Conservation (phyloP, 2,329 filamentous ascomycete species). For the Exserohilum rostratum region DNA sequence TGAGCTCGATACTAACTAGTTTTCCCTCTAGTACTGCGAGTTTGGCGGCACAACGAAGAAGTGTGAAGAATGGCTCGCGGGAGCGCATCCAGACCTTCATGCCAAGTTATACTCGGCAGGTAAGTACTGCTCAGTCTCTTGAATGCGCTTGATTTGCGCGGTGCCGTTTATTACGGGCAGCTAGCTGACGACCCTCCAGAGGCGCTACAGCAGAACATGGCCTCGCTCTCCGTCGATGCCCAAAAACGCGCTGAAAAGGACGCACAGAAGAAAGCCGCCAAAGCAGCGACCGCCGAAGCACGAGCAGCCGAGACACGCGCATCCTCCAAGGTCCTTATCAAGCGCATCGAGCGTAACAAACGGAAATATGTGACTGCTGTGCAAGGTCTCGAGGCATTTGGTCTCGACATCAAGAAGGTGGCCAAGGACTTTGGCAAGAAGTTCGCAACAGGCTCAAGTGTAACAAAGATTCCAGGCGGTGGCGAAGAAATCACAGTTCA, state of each 20-base stretch:
- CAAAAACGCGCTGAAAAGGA: constrained; percentile 96
- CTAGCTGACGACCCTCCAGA: constrained; percentile 33
- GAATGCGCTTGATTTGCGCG: not conserved
- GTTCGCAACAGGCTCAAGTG: constrained; percentile 91
- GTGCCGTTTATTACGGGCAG: not conserved
- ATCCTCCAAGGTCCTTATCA: constrained; percentile 83
- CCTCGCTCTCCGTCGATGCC: constrained; percentile 84
- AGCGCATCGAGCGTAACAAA: constrained; percentile 98
- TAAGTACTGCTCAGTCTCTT: constrained; percentile 50
- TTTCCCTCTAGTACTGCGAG: constrained; percentile 81
- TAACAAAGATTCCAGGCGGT: constrained; percentile 84
- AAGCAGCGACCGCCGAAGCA: constrained; percentile 84
- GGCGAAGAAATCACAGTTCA: constrained; percentile 98
- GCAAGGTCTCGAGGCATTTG: constrained; percentile 87
- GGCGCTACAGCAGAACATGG: constrained; percentile 81
- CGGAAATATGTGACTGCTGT: constrained; percentile 95
- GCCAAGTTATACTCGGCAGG: constrained; percentile 83
- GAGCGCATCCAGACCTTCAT: constrained; percentile 76
- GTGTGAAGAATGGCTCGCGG: constrained; percentile 93
- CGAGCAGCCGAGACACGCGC: constrained; percentile 84
- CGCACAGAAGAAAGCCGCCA: constrained; percentile 93
- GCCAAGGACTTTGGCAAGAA: constrained; percentile 98
- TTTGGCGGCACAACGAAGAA: constrained; percentile 96
- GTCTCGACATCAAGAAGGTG: constrained; percentile 91
- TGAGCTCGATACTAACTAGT: constrained; percentile 14